Evolutionary conservation across 2,329 filamentous ascomycete species (phyloP).

Genomic region (Teratosphaeria epicoccoides): DNA sequence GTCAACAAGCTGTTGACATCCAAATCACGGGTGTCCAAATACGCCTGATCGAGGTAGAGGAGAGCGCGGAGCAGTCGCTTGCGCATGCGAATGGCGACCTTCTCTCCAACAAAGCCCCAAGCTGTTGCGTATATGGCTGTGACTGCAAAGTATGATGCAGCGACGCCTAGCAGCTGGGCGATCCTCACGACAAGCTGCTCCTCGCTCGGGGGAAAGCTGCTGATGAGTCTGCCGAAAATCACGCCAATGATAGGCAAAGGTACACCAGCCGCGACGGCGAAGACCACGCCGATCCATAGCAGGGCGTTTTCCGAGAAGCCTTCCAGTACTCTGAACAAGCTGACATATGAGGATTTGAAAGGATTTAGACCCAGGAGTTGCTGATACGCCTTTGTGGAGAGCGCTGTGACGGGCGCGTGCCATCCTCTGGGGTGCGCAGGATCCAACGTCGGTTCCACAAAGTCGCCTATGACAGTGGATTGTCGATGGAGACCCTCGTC

Average conservation of each 20-base stretch:
- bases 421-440: constrained; percentile 11
- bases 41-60: constrained; percentile 42
- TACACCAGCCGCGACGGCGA: constrained; percentile 30
- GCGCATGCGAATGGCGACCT: constrained; percentile 38
- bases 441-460: constrained; percentile 11
- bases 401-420: constrained; percentile 4
- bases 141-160: constrained; percentile 38
- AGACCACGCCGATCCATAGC: constrained; percentile 25
- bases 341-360: constrained; percentile 40
- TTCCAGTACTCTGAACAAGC: constrained; percentile 37
- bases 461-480: neutral
- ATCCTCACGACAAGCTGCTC: constrained; percentile 33
- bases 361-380: constrained; percentile 34
- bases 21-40: constrained; percentile 41
- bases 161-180: constrained; percentile 34
- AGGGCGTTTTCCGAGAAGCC: constrained; percentile 29
- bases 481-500: neutral
- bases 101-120: constrained; percentile 42
- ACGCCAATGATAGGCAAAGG: constrained; percentile 33
- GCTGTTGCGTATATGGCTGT: constrained; percentile 41
- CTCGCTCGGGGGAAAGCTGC: constrained; percentile 39
- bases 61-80: constrained; percentile 38
- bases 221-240: constrained; percentile 41
- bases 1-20: constrained; percentile 39
- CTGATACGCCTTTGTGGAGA: constrained; percentile 13